A percentile compares a stretch with the other conserved stretches of the same genome.
Evolutionary conservation across 2,329 filamentous ascomycete species (phyloP).

Genomic region (Meredithiella fracta): DNA sequence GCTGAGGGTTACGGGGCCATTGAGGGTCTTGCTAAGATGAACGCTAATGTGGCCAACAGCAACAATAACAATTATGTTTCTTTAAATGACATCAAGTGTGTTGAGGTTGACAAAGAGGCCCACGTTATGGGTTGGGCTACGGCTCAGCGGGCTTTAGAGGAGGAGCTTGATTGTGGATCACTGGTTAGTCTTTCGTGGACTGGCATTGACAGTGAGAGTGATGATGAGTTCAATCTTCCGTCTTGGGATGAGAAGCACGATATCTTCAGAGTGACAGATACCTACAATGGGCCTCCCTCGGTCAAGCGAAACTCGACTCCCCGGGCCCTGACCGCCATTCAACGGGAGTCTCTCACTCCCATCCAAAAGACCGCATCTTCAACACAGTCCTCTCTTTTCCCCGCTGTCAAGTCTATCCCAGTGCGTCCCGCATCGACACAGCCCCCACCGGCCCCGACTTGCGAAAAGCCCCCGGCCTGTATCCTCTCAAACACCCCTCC

Average conservation of each 20-base stretch:
- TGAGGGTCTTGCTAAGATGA: slow-evolving; percentile 20
- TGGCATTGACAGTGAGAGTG: slow-evolving; percentile 6
- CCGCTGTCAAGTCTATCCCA: neutral
- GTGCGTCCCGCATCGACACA: neutral
- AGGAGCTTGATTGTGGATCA: neutral
- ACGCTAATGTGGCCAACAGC: neutral
- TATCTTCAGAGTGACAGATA: slow-evolving; percentile 5
- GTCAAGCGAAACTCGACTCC: slow-evolving; percentile 12
- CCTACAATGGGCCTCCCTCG: neutral
- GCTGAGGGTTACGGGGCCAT: slow-evolving; percentile 30
- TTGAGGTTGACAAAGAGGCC: neutral
- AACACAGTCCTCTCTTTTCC: neutral
- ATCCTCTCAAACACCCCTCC: slow-evolving; percentile 10
- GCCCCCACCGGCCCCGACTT: slow-evolving; percentile 11
- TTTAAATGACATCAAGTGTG: neutral
- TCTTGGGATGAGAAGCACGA: slow-evolving; percentile 17
- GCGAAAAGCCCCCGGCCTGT: slow-evolving; percentile 8
- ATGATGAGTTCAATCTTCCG: slow-evolving; percentile 9
- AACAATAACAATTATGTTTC: slow-evolving; percentile 1
- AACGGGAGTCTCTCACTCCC: neutral
- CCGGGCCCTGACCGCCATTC: neutral
- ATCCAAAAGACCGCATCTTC: neutral
- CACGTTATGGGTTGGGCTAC: neutral
- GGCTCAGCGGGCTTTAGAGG: neutral
- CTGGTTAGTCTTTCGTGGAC: neutral